Percentiles rank a stretch among this genome's conserved stretches.
These are phyloP conservation scores for Cryptococcus depauperatus DNA, from an alignment of 1,284 basidiomycete species.

Conservation along the genomic window DNA sequence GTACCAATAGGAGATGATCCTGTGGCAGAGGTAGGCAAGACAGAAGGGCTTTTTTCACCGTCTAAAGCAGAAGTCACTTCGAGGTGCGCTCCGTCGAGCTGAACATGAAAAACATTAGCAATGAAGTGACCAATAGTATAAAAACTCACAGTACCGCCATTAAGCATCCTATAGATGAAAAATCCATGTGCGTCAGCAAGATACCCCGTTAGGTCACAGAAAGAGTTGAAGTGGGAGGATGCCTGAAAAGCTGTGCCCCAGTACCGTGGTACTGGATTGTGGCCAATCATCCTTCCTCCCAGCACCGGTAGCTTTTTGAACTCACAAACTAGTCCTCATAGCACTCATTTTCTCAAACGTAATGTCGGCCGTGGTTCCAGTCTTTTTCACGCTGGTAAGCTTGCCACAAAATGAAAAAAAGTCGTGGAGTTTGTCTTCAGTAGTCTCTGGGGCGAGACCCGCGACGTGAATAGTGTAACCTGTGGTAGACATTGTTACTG, in stretches of 20 bases:
- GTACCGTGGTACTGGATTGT: too few relatives aligned
- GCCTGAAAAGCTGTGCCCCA: too few relatives aligned
- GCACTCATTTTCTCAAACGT: slow-evolving; percentile 46
- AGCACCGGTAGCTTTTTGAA: too few relatives aligned
- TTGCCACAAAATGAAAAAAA: slow-evolving; percentile 47
- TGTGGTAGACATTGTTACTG: slow-evolving; percentile 4
- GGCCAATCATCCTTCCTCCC: too few relatives aligned
- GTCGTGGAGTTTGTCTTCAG: slow-evolving; percentile 45
- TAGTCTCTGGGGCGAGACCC: slow-evolving; percentile 43
- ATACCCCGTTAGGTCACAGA: neutral
- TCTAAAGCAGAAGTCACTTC: slow-evolving; percentile 43
- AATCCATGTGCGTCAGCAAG: neutral
- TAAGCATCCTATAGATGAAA: slow-evolving; percentile 34
- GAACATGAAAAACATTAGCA: slow-evolving; percentile 1
- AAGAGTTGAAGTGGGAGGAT: neutral
- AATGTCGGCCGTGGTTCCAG: slow-evolving; percentile 41
- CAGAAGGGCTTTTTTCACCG: slow-evolving; percentile 27
- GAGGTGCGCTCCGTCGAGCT: slow-evolving; percentile 46
- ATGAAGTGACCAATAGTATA: neutral
- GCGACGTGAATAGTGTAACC: slow-evolving; percentile 42
- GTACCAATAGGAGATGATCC: slow-evolving; percentile 38
- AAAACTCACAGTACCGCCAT: slow-evolving; percentile 43
- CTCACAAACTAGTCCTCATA: slow-evolving; percentile 44
- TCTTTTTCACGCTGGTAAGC: slow-evolving; percentile 41
- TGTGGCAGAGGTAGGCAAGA: slow-evolving; percentile 31